Base-by-base conservation (phyloP, 257 asterid genomes). In the Handroanthus guayacan region DNA sequence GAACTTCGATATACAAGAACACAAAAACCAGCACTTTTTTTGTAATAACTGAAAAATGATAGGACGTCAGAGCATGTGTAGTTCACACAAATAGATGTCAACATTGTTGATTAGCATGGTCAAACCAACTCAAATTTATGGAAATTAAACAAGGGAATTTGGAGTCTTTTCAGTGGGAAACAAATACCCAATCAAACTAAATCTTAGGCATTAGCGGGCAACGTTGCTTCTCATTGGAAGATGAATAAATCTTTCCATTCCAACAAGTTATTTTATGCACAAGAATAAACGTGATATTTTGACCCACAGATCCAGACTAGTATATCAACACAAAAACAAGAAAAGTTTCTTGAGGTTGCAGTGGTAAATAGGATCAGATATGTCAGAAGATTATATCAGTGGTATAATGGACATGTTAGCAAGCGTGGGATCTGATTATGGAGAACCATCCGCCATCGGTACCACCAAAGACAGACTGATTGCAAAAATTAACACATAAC, bases 1-100 rank as follows among this genome's bases (percentile, higher is more conserved):
- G 57, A 54, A 76, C 62, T 18, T 13, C 2, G 16, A 62, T 37
- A 12, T 43, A 10, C 34, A 70, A 75, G 57, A 57, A 63, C 31
- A 78, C 60, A 31, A 18, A 61, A 54, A 70, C 37, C 25, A 56
- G 17, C 18, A 37, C 3, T 34, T 47, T 3, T 4, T 31, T 50
- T 10, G 48, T 38, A 47, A 60, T 25, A 62, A 38, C 17, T 50
- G 56, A 76, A 62, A 38, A 16, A 12, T 41, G 43, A 50, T 8
- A 11, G 25, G 4, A 58, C 10, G 34, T 41, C 9, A 13, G 13
- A 10, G 25, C 18, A 74, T 20, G 44, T 41, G 39, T 47, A 45
- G 50, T 44, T 65, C 17, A 57, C 6, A 37, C 6, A 34, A 61
- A 14, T 2, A 36, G 67, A 67, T 13, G 31, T 25, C 36, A 51